Evolutionary conservation across 257 asterid species (phyloP), one percentile per base, ranked within the genome.

Genomic region (Solanum infundibuliforme): DNA sequence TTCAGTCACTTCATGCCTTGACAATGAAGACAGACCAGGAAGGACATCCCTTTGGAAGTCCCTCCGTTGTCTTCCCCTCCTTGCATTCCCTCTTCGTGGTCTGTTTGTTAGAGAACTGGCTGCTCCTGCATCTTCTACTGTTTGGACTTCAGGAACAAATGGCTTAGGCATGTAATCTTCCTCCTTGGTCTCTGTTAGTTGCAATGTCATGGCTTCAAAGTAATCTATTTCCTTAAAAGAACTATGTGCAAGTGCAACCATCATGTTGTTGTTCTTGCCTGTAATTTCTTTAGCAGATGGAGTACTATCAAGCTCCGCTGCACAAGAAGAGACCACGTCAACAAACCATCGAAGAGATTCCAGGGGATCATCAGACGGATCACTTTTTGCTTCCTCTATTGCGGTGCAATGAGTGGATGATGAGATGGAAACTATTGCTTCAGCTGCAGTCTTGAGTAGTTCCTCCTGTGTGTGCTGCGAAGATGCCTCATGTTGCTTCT

Each of bases 11-110:
- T 96, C 99, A 9, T 94, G 94, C 85, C 99, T 93, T 0, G 99
- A 93, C 74, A 97, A 84, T 18, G 99, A 92, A 55, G 93, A 88
- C 46, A 97, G 90, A 32, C 99, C 99, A 1, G 99, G 99, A 41
- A 97, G 99, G 81, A 95, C 93, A 86, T 96, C 99, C 91, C 98
- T 62, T 90, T 96, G 99, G 83, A 97, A 97, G 89, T 97, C 99
- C 93, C 96, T 93, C 77, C 98, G 89, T 48, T 92, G 99, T 90
- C 99, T 94, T 84, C 99, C 99, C 93, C 99, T 95, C 93, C 98
- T 93, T 6, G 98, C 48, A 87, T 95, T 98, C n/a, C 98, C 99
- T 92, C 98, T 96, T 83, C 99, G 91, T 34, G 96, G 82, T 88
- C 98, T 87, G 6, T 87, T 87, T 31, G 91, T 43, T 10, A 89